phyloP scores from a whole-genome alignment of 2,329 filamentous ascomycete species.

The Apiospora koreana region DNA sequence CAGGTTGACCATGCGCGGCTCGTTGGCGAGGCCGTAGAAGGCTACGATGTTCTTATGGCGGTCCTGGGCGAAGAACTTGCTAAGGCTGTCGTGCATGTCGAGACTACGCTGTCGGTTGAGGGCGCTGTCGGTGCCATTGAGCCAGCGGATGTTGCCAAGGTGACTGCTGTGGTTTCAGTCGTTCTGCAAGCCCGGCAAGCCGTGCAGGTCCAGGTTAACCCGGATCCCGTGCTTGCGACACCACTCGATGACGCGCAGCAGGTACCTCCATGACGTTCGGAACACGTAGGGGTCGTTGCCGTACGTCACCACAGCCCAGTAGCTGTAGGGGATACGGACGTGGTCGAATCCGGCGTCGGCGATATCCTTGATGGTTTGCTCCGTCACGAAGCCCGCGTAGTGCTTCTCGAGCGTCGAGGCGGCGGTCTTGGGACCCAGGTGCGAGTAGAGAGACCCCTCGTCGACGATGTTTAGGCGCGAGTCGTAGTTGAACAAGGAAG shows the following conservation, averaged over 20 bases:
- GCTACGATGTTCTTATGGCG: slow-evolving; percentile 90
- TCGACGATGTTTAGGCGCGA: slow-evolving; percentile 70
- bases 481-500: slow-evolving; percentile 80
- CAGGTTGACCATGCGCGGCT: slow-evolving; percentile 83
- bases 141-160: slow-evolving; percentile 79
- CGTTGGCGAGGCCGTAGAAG: slow-evolving; percentile 94
- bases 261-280: slow-evolving; percentile 88
- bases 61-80: slow-evolving; percentile 88
- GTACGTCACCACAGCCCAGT: slow-evolving; percentile 90
- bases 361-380: slow-evolving; percentile 82
- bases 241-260: slow-evolving; percentile 91
- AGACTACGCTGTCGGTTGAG: slow-evolving; percentile 79
- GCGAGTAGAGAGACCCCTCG: slow-evolving; percentile 76
- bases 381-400: slow-evolving; percentile 84
- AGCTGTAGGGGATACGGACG: slow-evolving; percentile 92
- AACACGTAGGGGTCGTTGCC: slow-evolving; percentile 85
- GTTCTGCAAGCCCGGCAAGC: slow-evolving; percentile 90
- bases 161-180: slow-evolving; percentile 96
- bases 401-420: slow-evolving; percentile 79
- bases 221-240: slow-evolving; percentile 88
- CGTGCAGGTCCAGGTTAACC: slow-evolving; percentile 91
- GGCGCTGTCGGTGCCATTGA: slow-evolving; percentile 84
- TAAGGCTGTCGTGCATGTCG: slow-evolving; percentile 83
- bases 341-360: slow-evolving; percentile 88
- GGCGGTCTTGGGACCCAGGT: slow-evolving; percentile 67